Evolutionary conservation across 345 rosid species (phyloP).

Genomic region (Citrus unshiu): DNA sequence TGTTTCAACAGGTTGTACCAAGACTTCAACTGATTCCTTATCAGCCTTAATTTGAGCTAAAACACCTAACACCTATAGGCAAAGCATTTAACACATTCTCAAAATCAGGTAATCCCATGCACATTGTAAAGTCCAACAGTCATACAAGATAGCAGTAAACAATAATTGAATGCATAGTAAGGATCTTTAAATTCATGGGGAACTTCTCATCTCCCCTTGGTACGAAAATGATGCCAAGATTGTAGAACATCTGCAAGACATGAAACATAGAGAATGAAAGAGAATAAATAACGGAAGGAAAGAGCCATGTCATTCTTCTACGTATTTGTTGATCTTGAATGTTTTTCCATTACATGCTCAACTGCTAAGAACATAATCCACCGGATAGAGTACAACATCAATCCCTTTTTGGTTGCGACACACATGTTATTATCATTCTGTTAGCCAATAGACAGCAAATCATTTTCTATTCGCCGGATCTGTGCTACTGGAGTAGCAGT

Average conservation of each 20-base stretch:
- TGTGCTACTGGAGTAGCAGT: neutral
- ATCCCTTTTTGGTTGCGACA: neutral
- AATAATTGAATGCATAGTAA: neutral
- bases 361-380: neutral
- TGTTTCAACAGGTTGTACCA: constrained; percentile 81
- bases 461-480: neutral
- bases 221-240: neutral
- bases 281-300: neutral
- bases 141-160: neutral
- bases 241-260: neutral
- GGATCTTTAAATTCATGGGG: neutral
- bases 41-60: constrained; percentile 83
- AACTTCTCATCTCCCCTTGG: neutral
- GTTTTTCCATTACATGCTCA: neutral
- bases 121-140: neutral
- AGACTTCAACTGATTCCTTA: constrained; percentile 69
- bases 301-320: neutral
- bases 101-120: neutral
- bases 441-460: neutral
- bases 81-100: constrained; percentile 4
- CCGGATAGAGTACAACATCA: neutral
- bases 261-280: neutral
- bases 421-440: neutral
- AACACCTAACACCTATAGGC: constrained; percentile 62
- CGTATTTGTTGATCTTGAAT: neutral